Percentiles rank a stretch among this genome's conserved stretches.
Conservation (phyloP, 73 alveolate species). For the Tetrahymena thermophila region DNA sequence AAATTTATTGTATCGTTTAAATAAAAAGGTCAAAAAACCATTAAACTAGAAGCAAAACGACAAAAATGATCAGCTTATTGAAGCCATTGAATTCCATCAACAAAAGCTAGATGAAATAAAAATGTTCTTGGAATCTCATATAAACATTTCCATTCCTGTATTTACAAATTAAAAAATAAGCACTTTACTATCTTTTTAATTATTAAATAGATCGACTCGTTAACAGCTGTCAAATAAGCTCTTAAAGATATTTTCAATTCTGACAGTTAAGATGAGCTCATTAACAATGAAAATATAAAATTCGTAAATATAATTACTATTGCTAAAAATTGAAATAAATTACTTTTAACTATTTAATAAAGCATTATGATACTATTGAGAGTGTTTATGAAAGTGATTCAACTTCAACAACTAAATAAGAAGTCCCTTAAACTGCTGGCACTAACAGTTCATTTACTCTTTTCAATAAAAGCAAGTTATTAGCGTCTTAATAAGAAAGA, state of each 20-base stretch:
- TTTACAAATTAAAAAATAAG: neutral
- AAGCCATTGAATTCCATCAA: neutral
- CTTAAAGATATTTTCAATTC: neutral
- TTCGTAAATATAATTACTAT: neutral
- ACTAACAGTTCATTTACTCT: neutral
- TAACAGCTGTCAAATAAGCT: neutral
- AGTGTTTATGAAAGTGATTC: neutral
- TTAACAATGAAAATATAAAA: neutral
- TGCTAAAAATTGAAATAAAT: neutral
- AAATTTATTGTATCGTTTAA: neutral
- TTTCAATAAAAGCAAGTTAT: neutral
- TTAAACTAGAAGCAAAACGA: neutral
- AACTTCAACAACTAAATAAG: neutral
- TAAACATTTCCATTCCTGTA: neutral
- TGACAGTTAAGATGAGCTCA: neutral
- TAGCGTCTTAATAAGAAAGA: neutral
- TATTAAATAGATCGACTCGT: neutral
- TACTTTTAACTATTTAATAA: neutral
- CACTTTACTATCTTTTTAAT: neutral
- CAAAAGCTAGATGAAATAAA: neutral
- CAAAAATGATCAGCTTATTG: neutral
- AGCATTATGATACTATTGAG: neutral
- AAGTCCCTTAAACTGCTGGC: neutral
- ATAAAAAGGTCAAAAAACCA: neutral
- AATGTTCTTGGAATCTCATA: neutral